These are phyloP conservation scores for Collybia sordida DNA, from an alignment of 768 basidiomycete genomes.

Conservation along the genomic window DNA sequence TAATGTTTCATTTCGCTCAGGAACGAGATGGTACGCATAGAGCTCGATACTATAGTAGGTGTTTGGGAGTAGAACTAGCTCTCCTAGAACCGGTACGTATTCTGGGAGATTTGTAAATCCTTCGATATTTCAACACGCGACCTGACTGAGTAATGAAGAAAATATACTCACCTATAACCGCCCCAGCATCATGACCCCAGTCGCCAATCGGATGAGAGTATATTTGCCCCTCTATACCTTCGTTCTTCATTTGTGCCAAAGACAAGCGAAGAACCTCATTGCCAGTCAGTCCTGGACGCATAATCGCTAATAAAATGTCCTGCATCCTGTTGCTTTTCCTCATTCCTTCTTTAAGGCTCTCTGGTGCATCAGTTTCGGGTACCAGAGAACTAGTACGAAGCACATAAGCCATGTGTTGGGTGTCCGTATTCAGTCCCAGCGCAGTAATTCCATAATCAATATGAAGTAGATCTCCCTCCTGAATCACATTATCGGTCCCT, in stretches of 20 bases:
- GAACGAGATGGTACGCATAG: constrained; percentile 46
- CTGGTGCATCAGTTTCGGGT: constrained; percentile 42
- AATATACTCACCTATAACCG: constrained; percentile 40
- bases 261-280: constrained; percentile 43
- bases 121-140: constrained; percentile 10
- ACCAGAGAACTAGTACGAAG: constrained; percentile 29
- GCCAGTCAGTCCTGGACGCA: constrained; percentile 46
- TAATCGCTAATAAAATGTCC: constrained; percentile 43
- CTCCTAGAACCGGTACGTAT: constrained; percentile 47
- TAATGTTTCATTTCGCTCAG: constrained; percentile 47
- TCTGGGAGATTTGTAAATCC: constrained; percentile 44
- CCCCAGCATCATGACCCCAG: constrained; percentile 54
- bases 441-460: constrained; percentile 56
- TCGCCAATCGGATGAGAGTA: constrained; percentile 57
- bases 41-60: constrained; percentile 57
- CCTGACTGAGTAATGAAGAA: background rate
- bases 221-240: constrained; percentile 47
- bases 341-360: constrained; percentile 43
- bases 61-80: constrained; percentile 44
- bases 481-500: constrained; percentile 38
- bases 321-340: constrained; percentile 50
- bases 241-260: constrained; percentile 41
- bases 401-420: constrained; percentile 57
- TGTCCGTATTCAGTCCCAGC: constrained; percentile 55
- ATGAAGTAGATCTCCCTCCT: constrained; percentile 50